phyloP scores from a whole-genome alignment of 495 filamentous ascomycete genomes.

The Daldinia bambusicola region DNA sequence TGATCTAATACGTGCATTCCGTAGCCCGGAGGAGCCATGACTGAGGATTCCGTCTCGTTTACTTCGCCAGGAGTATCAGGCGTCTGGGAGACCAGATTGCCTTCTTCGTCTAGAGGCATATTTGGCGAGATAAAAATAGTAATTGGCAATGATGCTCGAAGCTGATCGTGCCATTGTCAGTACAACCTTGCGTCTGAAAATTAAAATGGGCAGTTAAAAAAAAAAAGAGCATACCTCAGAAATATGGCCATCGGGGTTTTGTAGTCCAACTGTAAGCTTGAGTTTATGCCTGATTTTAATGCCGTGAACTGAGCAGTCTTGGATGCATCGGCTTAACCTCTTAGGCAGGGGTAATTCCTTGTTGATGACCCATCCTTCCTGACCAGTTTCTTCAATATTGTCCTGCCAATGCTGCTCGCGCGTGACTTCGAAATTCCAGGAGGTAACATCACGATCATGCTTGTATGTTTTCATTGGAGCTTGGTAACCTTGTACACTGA shows the following conservation, averaged over 20 bases:
- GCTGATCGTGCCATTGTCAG: slow-evolving; percentile 53
- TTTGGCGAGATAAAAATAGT: slow-evolving; percentile 94
- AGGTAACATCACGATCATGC: slow-evolving; percentile 68
- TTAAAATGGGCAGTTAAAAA: not conserved
- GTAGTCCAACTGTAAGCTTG: slow-evolving; percentile 83
- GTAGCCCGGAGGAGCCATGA: slow-evolving; percentile 84
- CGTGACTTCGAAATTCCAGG: slow-evolving; percentile 69
- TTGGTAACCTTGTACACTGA: slow-evolving; percentile 62
- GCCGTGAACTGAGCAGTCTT: slow-evolving; percentile 82
- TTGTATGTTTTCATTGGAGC: slow-evolving; percentile 68
- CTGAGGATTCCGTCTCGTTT: slow-evolving; percentile 47
- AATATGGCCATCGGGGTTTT: slow-evolving; percentile 92
- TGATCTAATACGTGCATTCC: slow-evolving; percentile 87
- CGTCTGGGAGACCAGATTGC: slow-evolving; percentile 69
- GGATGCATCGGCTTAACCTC: slow-evolving; percentile 79
- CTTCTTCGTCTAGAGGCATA: slow-evolving; percentile 82
- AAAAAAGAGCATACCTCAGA: slow-evolving; percentile 71
- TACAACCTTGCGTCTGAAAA: not conserved
- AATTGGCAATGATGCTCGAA: slow-evolving; percentile 86
- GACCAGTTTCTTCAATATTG: slow-evolving; percentile 73
- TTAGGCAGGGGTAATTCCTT: slow-evolving; percentile 77
- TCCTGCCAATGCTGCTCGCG: slow-evolving; percentile 69
- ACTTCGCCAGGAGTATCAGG: slow-evolving; percentile 52
- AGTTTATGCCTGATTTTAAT: slow-evolving; percentile 92
- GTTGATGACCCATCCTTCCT: slow-evolving; percentile 79